Conservation (phyloP, 2,329 filamentous ascomycete genomes). For the Ciborinia camelliae region DNA sequence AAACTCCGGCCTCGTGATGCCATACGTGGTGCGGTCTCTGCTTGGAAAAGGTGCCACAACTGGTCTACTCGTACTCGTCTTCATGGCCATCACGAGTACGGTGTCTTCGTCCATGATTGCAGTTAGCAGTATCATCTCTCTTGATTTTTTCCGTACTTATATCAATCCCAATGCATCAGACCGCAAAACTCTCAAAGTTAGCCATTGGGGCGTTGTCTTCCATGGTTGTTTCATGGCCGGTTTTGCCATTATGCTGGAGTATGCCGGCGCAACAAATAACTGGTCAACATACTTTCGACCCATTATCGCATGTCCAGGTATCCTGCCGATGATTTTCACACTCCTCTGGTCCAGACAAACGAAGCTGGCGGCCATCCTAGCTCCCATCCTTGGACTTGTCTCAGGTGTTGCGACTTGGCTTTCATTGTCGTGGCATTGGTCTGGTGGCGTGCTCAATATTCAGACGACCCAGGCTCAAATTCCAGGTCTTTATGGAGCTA, state of each 20-base stretch:
- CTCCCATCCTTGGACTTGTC: conserved; percentile 48
- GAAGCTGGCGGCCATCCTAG: conserved; percentile 47
- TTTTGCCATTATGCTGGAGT: conserved; percentile 47
- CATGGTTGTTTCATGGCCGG: conserved; percentile 48
- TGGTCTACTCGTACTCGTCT: conserved; percentile 46
- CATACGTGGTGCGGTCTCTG: conserved; percentile 35
- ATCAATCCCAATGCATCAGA: conserved; percentile 44
- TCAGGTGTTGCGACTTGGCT: conserved; percentile 54
- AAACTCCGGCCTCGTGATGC: conserved; percentile 32
- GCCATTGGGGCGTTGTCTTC: conserved; percentile 47
- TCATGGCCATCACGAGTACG: conserved; percentile 51
- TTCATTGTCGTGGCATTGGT: conserved; percentile 42
- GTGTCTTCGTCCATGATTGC: conserved; percentile 51
- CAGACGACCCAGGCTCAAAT: conserved; percentile 47
- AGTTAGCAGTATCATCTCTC: conserved; percentile 48
- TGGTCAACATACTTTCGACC: conserved; percentile 34
- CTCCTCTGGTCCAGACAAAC: conserved; percentile 44
- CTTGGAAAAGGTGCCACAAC: conserved; percentile 33
- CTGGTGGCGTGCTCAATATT: conserved; percentile 45
- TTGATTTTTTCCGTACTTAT: conserved; percentile 51
- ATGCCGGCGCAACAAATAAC: conserved; percentile 48
- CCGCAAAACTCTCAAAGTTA: conserved; percentile 42
- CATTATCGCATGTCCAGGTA: conserved; percentile 28
- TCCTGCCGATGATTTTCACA: conserved; percentile 36
- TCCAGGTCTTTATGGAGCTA: conserved; percentile 52